Conservation (phyloP, 73 alveolate species). For the Blepharisma stoltei region DNA sequence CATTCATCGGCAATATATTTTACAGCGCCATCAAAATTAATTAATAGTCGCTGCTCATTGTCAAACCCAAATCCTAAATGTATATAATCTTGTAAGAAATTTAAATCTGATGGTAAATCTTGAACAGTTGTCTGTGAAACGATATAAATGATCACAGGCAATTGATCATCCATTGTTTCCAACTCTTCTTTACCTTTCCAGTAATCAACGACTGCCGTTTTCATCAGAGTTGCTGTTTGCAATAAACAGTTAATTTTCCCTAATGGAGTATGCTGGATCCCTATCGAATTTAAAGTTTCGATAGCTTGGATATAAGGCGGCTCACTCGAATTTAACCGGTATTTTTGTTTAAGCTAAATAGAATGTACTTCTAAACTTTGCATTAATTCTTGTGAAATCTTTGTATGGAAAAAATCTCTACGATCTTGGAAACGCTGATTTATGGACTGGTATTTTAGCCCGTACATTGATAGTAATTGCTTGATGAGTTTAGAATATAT, state of each 20-base stretch:
- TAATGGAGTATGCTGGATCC: not conserved
- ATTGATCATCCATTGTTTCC: constrained; percentile 64
- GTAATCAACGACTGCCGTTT: constrained; percentile 35
- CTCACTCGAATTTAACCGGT: not conserved
- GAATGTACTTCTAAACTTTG: not conserved
- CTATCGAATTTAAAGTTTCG: not conserved
- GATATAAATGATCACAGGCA: constrained; percentile 55
- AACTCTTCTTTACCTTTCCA: constrained; percentile 57
- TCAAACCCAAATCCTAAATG: not conserved
- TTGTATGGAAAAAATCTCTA: not conserved
- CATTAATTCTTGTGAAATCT: not conserved
- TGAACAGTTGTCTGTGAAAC: constrained; percentile 41
- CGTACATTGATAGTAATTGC: not conserved
- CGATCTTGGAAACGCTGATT: not conserved
- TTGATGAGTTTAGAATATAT: not conserved
- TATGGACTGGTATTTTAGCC: not conserved
- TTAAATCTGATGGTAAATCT: constrained; percentile 52
- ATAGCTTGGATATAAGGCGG: not conserved
- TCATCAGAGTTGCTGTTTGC: not conserved
- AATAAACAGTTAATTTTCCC: not conserved
- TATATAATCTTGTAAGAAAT: constrained; percentile 51
- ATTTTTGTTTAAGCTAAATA: not conserved
- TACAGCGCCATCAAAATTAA: not conserved
- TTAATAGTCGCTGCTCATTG: constrained; percentile 1
- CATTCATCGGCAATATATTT: not conserved